Evolutionary conservation across 208 protist species (phyloP).

Genomic region (Acanthamoeba lenticulata): DNA sequence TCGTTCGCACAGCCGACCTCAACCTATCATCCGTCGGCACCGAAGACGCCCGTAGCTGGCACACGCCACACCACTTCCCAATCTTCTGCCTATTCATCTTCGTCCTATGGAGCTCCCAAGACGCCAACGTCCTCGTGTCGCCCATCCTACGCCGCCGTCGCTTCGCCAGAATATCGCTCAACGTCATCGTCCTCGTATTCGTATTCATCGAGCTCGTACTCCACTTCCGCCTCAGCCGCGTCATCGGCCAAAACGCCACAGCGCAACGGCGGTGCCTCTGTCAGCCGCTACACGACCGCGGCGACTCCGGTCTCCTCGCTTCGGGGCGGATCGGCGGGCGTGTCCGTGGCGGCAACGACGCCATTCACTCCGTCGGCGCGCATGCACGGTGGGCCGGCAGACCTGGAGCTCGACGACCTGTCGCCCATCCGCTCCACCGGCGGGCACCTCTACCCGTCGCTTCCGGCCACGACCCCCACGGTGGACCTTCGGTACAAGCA

Average conservation of each 20-base stretch:
- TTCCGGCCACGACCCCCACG: background rate
- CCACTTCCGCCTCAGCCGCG: too few species aligned
- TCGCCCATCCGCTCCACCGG: background rate
- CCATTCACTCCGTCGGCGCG: background rate
- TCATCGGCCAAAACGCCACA: background rate
- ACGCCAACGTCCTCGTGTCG: background rate
- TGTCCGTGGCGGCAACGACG: background rate
- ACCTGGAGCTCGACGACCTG: background rate
- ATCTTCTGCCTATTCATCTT: background rate
- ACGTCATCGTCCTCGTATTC: too few species aligned
- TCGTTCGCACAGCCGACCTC: background rate
- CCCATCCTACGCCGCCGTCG: background rate
- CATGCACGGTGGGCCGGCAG: background rate
- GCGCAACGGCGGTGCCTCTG: background rate
- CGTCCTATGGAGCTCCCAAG: background rate
- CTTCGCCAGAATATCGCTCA: background rate
- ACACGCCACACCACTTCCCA: background rate
- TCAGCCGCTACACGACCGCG: background rate
- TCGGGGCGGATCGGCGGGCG: background rate
- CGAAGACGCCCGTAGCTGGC: background rate
- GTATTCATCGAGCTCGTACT: background rate
- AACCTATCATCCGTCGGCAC: background rate
- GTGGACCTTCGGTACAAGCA: constrained; percentile 1
- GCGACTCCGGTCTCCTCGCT: background rate
- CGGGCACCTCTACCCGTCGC: background rate